phyloP scores from a whole-genome alignment of 2,329 filamentous ascomycete species.

The Tolypocladium tundrense region DNA sequence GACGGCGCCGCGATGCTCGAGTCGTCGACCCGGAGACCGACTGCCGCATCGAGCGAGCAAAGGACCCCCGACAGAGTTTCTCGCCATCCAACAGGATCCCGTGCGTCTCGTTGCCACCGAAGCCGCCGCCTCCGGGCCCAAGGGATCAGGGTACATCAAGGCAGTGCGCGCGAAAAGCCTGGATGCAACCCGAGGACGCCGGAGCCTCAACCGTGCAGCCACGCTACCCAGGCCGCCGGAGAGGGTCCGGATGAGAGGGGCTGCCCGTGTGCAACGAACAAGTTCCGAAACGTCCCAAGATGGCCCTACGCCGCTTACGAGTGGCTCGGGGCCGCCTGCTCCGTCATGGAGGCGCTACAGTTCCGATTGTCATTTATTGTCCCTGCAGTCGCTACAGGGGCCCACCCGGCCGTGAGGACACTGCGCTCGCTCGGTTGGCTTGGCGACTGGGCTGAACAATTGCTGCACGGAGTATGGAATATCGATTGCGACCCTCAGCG shows the following conservation, averaged over 20 bases:
- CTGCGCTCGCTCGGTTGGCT: background rate
- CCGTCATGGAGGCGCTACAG: background rate
- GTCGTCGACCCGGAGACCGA: background rate
- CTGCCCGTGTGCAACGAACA: background rate
- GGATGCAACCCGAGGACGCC: background rate
- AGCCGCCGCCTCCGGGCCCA: background rate
- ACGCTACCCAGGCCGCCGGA: background rate
- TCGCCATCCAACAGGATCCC: background rate
- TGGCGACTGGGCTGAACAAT: background rate
- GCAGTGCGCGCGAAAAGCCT: background rate
- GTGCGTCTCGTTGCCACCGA: background rate
- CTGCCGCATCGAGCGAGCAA: background rate
- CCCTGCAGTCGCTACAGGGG: background rate
- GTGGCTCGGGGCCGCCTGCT: background rate
- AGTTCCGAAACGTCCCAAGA: background rate
- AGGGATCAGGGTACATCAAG: background rate
- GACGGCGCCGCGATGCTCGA: background rate
- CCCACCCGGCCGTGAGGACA: background rate
- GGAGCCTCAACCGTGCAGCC: conserved; percentile 1
- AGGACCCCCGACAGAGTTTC: background rate
- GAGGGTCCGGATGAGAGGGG: background rate
- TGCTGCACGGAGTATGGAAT: background rate
- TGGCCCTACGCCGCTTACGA: background rate
- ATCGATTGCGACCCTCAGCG: background rate
- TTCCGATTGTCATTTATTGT: background rate